Evolutionary conservation across 768 basidiomycete genomes (phyloP), one percentile per base, ranked within the genome.

Genomic region (Naganishia friedmannii): DNA sequence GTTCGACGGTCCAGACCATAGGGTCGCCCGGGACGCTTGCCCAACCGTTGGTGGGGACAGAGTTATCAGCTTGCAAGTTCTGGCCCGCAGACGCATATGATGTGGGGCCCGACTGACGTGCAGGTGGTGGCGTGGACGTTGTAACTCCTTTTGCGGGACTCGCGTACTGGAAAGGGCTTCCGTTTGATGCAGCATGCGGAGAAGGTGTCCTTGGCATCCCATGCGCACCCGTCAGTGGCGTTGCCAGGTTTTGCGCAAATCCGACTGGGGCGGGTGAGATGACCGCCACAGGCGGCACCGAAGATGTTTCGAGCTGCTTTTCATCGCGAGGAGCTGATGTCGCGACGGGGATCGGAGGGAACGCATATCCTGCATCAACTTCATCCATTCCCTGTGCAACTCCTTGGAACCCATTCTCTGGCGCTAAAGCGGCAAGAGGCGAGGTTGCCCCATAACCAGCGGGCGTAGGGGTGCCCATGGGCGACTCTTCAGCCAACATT

Each of bases 1-100:
- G 89, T 0, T 91, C 90, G 0, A 97, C 87, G 0, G 82, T 84
- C 96, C 96, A 99, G 67, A 90, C 89, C 0, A 85, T 84, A 0
- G 91, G 86, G 73, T 85, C 66, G 84, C 70, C 66, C 0, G 66
- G 55, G 6, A 68, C 63, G 26, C 37, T 42, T 0, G 77, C 65
- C 73, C 74, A 48, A 69, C 71, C 53, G 26, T 68, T 56, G 3
- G 65, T 29, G 0, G 32, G 34, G 5, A 23, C 34, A 23, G 26
- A 8, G 29, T 9, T 68, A 3, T 31, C 56, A 13, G 12, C 2
- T n/a, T n/a, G 15, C 13, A 13, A 5, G 13, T 28, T 29, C 8
- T 63, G 60, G 39, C 17, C 42, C 2, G 60, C 34, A 21, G 60
- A 17, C 23, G 60, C 28, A 45, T 29, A 46, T 12, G 60, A 13